Evolutionary conservation across 2,329 filamentous ascomycete genomes (phyloP).

Genomic region (Ophiostoma sp.): DNA sequence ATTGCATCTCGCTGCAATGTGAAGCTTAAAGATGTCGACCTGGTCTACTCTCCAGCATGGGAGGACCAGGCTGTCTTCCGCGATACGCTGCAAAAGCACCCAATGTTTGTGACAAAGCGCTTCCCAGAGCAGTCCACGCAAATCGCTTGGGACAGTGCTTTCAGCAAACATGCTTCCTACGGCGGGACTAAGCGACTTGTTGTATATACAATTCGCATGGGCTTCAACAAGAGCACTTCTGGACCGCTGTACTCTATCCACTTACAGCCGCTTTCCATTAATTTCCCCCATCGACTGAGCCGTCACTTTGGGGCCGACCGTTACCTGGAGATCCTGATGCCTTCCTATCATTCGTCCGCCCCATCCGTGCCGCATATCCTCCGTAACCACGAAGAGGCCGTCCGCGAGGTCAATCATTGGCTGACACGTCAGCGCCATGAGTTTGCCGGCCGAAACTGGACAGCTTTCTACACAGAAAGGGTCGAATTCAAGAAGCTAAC

Average conservation of each 20-base stretch:
- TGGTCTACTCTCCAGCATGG: slow-evolving; percentile 46
- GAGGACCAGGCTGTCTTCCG: slow-evolving; percentile 48
- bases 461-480: slow-evolving; percentile 47
- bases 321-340: slow-evolving; percentile 58
- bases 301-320: slow-evolving; percentile 60
- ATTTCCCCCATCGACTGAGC: slow-evolving; percentile 52
- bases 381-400: slow-evolving; percentile 37
- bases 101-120: slow-evolving; percentile 44
- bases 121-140: slow-evolving; percentile 51
- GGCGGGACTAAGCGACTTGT: slow-evolving; percentile 43
- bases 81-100: slow-evolving; percentile 41
- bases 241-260: slow-evolving; percentile 47
- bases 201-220: slow-evolving; percentile 46
- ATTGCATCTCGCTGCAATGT: slow-evolving; percentile 49
- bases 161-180: slow-evolving; percentile 29
- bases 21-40: slow-evolving; percentile 39
- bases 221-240: slow-evolving; percentile 37
- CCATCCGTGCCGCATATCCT: slow-evolving; percentile 33
- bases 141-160: slow-evolving; percentile 49
- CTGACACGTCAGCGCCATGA: slow-evolving; percentile 41
- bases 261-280: slow-evolving; percentile 51
- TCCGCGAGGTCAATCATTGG: slow-evolving; percentile 45
- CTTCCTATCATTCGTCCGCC: slow-evolving; percentile 41
- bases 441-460: slow-evolving; percentile 51
- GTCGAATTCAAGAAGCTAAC: slow-evolving; percentile 41